These are phyloP conservation scores for Biscogniauxia mediterranea DNA, from an alignment of 2,329 filamentous ascomycete genomes.

Conservation along the genomic window DNA sequence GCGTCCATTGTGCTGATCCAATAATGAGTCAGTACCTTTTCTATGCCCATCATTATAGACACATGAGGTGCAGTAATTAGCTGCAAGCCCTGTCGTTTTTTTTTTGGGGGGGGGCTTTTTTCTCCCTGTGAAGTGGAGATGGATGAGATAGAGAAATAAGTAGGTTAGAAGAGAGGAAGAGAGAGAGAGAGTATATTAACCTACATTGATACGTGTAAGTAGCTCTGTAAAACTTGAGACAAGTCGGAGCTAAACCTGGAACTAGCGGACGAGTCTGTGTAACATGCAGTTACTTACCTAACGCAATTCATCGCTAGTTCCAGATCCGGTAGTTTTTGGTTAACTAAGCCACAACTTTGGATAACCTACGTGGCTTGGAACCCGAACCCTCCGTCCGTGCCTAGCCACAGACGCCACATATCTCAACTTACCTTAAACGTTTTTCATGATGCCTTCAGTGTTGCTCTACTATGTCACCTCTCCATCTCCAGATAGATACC, in stretches of 20 bases:
- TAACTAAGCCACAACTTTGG: neutral
- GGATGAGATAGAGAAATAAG: neutral
- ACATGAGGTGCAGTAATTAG: neutral
- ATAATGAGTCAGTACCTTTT: neutral
- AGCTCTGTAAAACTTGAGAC: neutral
- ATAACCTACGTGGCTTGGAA: neutral
- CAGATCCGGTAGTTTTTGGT: neutral
- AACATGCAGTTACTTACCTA: neutral
- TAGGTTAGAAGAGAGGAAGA: neutral
- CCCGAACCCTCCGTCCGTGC: neutral
- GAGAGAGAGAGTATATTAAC: no score
- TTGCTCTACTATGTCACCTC: neutral
- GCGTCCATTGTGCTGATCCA: neutral
- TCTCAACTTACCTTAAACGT: neutral
- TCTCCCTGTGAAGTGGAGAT: neutral
- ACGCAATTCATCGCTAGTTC: neutral
- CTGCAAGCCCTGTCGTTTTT: neutral
- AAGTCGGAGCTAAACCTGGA: neutral
- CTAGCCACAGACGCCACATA: neutral
- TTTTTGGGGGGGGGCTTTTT: no score
- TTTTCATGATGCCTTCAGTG: neutral
- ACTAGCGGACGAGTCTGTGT: neutral
- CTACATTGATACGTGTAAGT: no score
- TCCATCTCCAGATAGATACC: neutral
- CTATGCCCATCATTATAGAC: neutral